Evolutionary conservation across 495 filamentous ascomycete genomes (phyloP), one percentile per base, ranked within the genome.

Genomic region (Staphylotrichum longicolle): DNA sequence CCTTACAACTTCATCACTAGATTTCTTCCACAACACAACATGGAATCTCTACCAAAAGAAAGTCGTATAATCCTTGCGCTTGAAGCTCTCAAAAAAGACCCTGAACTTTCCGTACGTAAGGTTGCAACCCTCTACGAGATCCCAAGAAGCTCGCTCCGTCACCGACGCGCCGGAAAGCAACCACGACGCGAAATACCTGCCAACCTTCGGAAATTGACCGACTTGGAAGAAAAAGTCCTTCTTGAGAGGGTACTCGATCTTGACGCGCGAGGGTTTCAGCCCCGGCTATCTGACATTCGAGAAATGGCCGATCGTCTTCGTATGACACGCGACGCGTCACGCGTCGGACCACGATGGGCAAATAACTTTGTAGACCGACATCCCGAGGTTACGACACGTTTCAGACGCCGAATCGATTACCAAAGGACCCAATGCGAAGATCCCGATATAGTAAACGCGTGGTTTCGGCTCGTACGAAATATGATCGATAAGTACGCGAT

Each of bases 341-440:
- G 15, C 53, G 70, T 76, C 32, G 67, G 74, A 34, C 65, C 53
- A 40, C 64, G 58, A 40, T 71, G 65, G 71, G 62, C 63, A 5
- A 33, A 65, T 39, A 67, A 65, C 47, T 80, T 78, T 61, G 58
- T 77, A 47, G 54, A 71, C 53, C 67, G 70, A 33, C 60, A 64
- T 45, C 60, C 48, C 50, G 58, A 70, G 37, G 70, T 79, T 30
- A 58, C 55, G 57, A 72, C 68, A 46, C 64, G 54, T 62, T 75
- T 64, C 57, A 70, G 42, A 46, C 63, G 65, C 47, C 50, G 49
- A 45, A 74, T n/a, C n/a, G n/a, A n/a, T n/a, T n/a, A n/a, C n/a
- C n/a, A n/a, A n/a, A n/a, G n/a, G n/a, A n/a, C n/a, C 59, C 59
- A 74, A 58, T 72, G 66, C 60, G 70, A 81, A 70, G 69, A 79